Evolutionary conservation across 176 grass and related monocot species (phyloP).

Genomic region (Musa acuminata): DNA sequence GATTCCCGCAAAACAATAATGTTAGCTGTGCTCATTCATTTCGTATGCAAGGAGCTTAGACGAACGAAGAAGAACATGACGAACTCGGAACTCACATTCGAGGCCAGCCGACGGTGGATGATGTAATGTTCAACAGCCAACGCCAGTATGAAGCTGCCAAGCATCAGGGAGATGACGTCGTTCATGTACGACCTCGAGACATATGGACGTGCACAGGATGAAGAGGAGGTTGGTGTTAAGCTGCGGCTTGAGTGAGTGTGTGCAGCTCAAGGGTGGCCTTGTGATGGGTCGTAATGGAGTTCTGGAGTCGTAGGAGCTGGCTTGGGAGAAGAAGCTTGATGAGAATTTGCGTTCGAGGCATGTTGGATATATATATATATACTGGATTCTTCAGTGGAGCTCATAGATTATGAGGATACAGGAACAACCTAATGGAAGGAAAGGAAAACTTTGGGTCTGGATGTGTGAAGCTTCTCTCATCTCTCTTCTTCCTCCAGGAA

Average conservation of each 20-base stretch:
- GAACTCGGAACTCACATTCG: conserved; percentile 6
- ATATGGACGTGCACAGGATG: background rate
- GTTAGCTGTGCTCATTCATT: conserved; percentile 34
- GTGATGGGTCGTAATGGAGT: background rate
- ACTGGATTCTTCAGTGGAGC: background rate
- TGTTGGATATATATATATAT: background rate
- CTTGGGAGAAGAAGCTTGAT: background rate
- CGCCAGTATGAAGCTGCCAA: conserved; percentile 20
- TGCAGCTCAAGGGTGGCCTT: background rate
- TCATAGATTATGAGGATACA: background rate
- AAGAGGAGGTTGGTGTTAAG: background rate
- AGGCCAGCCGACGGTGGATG: conserved; percentile 11
- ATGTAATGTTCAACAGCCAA: conserved; percentile 18
- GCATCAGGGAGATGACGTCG: conserved; percentile 21
- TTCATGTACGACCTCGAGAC: conserved; percentile 17
- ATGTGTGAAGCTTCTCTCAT: background rate
- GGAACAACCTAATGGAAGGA: background rate
- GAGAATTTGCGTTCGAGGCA: background rate
- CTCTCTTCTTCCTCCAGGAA: background rate
- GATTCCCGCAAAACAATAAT: conserved; percentile 61
- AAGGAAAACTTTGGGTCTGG: background rate
- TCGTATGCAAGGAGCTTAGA: too few relatives aligned
- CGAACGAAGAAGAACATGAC: background rate
- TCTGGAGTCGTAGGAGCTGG: background rate
- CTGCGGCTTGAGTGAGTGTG: background rate